Evolutionary conservation across 331 rosid species (phyloP), one percentile per base, ranked within the genome.

Genomic region (Telfairia occidentalis): DNA sequence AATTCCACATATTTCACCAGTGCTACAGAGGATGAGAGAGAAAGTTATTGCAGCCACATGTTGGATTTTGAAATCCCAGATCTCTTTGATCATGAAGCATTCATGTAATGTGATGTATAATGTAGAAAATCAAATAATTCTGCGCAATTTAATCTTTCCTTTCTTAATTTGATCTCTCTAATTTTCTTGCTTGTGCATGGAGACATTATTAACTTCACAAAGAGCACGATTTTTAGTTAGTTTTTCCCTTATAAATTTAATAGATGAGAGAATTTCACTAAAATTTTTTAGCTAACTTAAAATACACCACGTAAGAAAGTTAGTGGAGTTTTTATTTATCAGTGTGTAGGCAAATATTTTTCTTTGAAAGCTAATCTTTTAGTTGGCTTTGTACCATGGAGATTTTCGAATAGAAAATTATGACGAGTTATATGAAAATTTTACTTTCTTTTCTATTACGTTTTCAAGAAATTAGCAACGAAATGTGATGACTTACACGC

Each of bases 1-100:
- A 91, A 81, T 55, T 94, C 79, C 2, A 85, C 92, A 1, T 66
- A 77, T 48, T 54, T 89, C 21, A 79, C 88, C 73, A 60, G 83
- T 83, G 74, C 78, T 52, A 84, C 90, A 0, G 99, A 95, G 78
- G 99, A 92, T 48, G 99, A 95, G 76, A 85, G 87, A 58, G 96
- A 91, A 59, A 91, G 96, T 86, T 88, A 91, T 64, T 86, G 89
- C 10, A 95, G 96, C 78, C 79, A 80, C 73, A 78, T 85, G 78
- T 79, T 90, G 81, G 81, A 78, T 73, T 95, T 90, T 77, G 90
- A 92, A 76, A 81, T 95, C 78, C 83, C 89, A 2, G 80, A 89
- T 69, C 29, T 90, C 30, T 81, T 85, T 50, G 86, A 86, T n/a
- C n/a, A n/a, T 30, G 84, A 75, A 77, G 82, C 82, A 69, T 90